Evolutionary conservation across 1,139 yeast genomes (phyloP), one percentile per base, ranked within the genome.

Genomic region (Yamadazyma oceani): DNA sequence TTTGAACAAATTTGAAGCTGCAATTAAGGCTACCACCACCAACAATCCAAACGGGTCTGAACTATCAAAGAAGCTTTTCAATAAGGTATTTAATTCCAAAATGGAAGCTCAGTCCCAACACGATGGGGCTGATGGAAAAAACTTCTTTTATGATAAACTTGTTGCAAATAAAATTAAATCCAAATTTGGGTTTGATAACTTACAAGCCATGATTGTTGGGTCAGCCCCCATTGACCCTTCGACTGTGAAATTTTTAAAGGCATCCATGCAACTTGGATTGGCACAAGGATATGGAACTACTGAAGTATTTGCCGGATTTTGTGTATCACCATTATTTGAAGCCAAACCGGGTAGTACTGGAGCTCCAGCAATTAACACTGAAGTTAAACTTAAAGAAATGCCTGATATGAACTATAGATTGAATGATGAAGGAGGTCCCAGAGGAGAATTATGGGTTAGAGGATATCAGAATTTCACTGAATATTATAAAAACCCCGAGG

Each of bases 281-380:
- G 36, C 58, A 23, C 75, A 69, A 51, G 76, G 75, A 35, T 71
- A 69, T 45, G 77, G 77, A 7, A 60, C 68, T 44, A 70, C 75
- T 23, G 77, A 71, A 47, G 59, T 71, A 5, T 69, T 69, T 51
- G 75, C 73, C 10, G 75, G 75, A 13, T 46, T 67, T 32, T 54
- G 63, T 43, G 37, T 54, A 9, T 59, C 74, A 3, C 48, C 51
- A 27, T 49, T 48, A 22, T 63, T 48, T 42, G 74, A 68, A 40
- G 54, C 62, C 11, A 45, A 50, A 10, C 74, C 75, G 1, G 75
- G 75, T 11, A 59, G 68, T 17, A 67, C 73, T 50, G 75, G 75
- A 25, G 44, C 70, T 6, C 53, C 65, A 29, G 50, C 60, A 14
- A 39, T 63, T 10, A 63, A 68, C 28, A 48, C 64, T 13, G 75